Evolutionary conservation across 345 rosid genomes (phyloP), one percentile per base, ranked within the genome.

Genomic region (Acer campestre): DNA sequence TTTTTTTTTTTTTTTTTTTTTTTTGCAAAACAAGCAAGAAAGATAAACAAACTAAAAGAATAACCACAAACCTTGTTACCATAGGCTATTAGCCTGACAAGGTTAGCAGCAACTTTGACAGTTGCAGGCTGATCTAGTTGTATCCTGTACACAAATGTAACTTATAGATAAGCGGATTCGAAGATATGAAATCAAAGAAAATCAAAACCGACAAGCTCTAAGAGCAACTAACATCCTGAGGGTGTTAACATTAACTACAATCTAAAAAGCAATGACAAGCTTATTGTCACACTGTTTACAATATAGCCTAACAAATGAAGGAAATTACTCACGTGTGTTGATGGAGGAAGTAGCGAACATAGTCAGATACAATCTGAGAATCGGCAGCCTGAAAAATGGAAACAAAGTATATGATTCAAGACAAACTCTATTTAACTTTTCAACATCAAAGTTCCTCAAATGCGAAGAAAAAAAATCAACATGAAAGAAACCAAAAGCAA

Each of bases 51-150:
- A 18, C 65, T 75, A 70, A 20, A 63, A 48, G 10, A 71, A 40
- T 61, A 78, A 82, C 76, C 66, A 5, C 72, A 63, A 75, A 97
- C 99, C 94, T 92, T 92, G 87, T 97, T 97, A 74, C 84, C 90
- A 70, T 97, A 97, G 1, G 99, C 85, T 18, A 97, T 77, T 61
- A 92, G 75, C 89, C 99, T 88, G 40, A 88, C 84, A 53, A 97
- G 98, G 82, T 93, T 97, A 10, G 99, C 98, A 83, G 99, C 94
- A 81, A 97, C 98, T 87, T 97, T 97, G 25, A 94, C 98, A 46
- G 99, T 92, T 25, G 99, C 95, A 76, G 99, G 98, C 89, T 94
- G 97, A 29, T 95, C 99, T 35, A 88, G 84, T 85, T 97, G 98
- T 76, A 93, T 93, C 65, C 99, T 96, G 87, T 75, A 83, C 46